Evolutionary conservation across 352 stramenopile species (phyloP), one percentile per base, ranked within the genome.

Genomic region (Globisporangium iwayamae): DNA sequence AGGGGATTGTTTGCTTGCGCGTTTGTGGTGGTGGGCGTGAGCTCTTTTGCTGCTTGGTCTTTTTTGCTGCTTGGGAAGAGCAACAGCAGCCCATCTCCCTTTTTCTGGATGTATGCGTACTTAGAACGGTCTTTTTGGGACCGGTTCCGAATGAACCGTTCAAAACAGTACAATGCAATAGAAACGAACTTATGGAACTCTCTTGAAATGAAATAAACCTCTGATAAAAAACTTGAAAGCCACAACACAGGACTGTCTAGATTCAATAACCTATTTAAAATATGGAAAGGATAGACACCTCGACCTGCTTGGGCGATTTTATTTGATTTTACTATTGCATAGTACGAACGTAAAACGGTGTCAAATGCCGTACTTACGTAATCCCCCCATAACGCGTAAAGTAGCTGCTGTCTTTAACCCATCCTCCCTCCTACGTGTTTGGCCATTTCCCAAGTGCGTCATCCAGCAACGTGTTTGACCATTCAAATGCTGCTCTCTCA

Each of bases 1-100:
- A 25, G 36, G 36, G 36, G 36, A 9, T 41, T 41, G 6, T 41
- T 13, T 41, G 36, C 36, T 38, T 9, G 34, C 34, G 36, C 8
- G 34, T 30, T 62, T 36, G 56, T 56, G 34, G 55, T 61, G 56
- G 56, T 32, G 39, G 16, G 51, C 25, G 41, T 22, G 39, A 45
- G 39, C 39, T 45, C 39, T 51, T 20, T 36, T 54, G 18, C 28
- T 51, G 20, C 50, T 56, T 56, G 50, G 50, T n/a, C n/a, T n/a
- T n/a, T n/a, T n/a, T n/a, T n/a, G n/a, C n/a, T n/a, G n/a, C n/a
- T n/a, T n/a, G n/a, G n/a, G 14, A 22, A 8, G 2, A 48, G 16
- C 16, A 2, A 48, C 14, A 34, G 9, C 8, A 28, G 51, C 51
- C 51, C 51, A 56, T 56, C 51, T 56, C 16, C 18, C 36, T 41